These are phyloP conservation scores for Ceratobasidium sp. DNA, from an alignment of 1,284 basidiomycete species.

Conservation along the genomic window DNA sequence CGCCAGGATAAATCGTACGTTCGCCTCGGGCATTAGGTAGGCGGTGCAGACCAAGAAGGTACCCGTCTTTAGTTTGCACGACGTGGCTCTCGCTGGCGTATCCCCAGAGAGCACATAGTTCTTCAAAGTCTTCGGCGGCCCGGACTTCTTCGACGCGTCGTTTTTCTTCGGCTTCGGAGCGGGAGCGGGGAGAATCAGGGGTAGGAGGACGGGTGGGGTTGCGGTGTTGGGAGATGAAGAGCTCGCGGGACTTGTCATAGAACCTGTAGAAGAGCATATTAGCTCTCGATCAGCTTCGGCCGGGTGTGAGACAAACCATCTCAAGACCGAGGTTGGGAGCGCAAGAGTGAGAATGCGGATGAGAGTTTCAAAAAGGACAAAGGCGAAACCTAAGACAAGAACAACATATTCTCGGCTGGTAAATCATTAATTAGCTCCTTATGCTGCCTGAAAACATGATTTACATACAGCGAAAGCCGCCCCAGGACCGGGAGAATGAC, in stretches of 20 bases:
- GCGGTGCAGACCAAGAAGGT: constrained; percentile 80
- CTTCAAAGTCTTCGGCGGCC: constrained; percentile 76
- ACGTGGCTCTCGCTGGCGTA: constrained; percentile 83
- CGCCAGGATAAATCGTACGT: constrained; percentile 63
- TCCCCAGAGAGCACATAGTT: constrained; percentile 75
- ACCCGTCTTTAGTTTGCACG: constrained; percentile 84
- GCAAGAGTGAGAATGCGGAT: constrained; percentile 74
- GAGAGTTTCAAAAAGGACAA: constrained; percentile 73
- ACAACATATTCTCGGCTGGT: constrained; percentile 72
- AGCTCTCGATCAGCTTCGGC: not conserved
- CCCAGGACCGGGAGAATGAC: constrained; percentile 49
- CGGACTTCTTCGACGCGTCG: constrained; percentile 69
- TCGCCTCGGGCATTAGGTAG: constrained; percentile 71
- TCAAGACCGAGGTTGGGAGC: constrained; percentile 65
- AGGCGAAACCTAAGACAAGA: constrained; percentile 72
- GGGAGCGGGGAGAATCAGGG: constrained; percentile 55
- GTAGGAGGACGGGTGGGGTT: constrained; percentile 58
- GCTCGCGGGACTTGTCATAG: constrained; percentile 72
- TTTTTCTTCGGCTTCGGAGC: constrained; percentile 54
- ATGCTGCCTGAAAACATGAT: constrained; percentile 27
- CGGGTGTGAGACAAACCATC: constrained; percentile 11
- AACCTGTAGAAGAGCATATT: constrained; percentile 73
- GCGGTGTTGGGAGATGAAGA: constrained; percentile 62
- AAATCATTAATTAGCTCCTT: not conserved
- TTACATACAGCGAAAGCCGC: constrained; percentile 51